These are phyloP conservation scores for Paraphaeosphaeria minitans DNA, from an alignment of 2,329 filamentous ascomycete species.

Conservation along the genomic window DNA sequence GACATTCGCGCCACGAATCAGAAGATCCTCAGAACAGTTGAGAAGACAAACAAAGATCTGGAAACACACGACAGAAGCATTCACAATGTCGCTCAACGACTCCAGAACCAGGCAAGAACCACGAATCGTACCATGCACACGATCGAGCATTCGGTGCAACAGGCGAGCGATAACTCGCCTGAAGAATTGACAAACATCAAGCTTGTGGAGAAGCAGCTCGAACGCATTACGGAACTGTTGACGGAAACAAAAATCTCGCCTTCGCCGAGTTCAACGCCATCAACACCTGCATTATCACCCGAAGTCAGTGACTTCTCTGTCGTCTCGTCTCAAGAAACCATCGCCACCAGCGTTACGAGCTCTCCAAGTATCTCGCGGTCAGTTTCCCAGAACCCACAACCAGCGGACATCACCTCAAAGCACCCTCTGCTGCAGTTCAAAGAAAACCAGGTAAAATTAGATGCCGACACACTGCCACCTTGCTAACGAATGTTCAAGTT, in stretches of 20 bases:
- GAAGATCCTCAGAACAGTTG: background rate
- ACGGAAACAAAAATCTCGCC: background rate
- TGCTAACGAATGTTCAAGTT: background rate
- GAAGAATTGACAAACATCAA: background rate
- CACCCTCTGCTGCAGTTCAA: slow-evolving; percentile 5
- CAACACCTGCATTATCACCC: background rate
- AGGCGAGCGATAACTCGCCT: background rate
- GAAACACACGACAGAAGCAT: background rate
- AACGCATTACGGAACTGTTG: slow-evolving; percentile 1
- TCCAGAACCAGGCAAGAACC: background rate
- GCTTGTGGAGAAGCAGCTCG: background rate
- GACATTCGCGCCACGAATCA: slow-evolving; percentile 1
- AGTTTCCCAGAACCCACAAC: background rate
- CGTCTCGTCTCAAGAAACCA: background rate
- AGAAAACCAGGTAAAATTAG: background rate
- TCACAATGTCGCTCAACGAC: background rate
- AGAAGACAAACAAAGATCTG: slow-evolving; percentile 2
- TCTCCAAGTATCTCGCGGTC: background rate
- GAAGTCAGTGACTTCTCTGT: slow-evolving; percentile 1
- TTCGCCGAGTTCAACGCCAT: background rate
- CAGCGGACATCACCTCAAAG: background rate
- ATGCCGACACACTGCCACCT: background rate
- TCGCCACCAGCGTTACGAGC: background rate
- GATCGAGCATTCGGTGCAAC: background rate
- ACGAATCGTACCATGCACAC: background rate